phyloP scores from a whole-genome alignment of 176 grass and related monocot species.

The Lolium multiflorum region DNA sequence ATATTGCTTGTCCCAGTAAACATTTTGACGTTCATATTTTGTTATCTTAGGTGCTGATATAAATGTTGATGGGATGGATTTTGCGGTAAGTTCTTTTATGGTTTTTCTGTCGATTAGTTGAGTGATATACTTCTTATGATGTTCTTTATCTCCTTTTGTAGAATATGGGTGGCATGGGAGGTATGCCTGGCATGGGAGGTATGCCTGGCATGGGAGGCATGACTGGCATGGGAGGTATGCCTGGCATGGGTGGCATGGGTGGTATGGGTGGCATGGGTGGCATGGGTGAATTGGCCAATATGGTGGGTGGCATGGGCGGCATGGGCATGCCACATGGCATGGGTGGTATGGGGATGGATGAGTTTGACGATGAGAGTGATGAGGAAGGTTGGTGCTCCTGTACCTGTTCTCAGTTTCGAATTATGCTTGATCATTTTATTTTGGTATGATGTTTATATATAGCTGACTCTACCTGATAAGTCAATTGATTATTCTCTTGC shows the following conservation, averaged over 20 bases:
- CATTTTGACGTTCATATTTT: constrained; percentile 18
- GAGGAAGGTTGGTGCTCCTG: constrained; percentile 71
- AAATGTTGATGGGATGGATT: constrained; percentile 95
- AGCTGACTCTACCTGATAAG: too few species aligned
- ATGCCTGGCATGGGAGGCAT: constrained; percentile 46
- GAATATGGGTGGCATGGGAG: constrained; percentile 62
- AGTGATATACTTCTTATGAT: constrained; percentile 25
- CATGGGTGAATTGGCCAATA: background rate
- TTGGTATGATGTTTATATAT: too few species aligned
- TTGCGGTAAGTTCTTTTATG: constrained; percentile 53
- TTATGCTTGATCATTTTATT: background rate
- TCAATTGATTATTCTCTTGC: too few species aligned
- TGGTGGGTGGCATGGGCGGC: constrained; percentile 28
- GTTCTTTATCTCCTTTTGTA: constrained; percentile 48
- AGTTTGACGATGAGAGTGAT: constrained; percentile 78
- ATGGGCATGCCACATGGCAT: constrained; percentile 45
- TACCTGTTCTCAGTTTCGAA: background rate
- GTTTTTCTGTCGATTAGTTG: constrained; percentile 11
- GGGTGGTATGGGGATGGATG: constrained; percentile 66
- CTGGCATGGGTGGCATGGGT: constrained; percentile 13
- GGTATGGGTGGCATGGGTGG: constrained; percentile 46
- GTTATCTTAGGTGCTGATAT: constrained; percentile 56
- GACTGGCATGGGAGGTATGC: constrained; percentile 33
- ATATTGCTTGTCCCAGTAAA: constrained; percentile 1
- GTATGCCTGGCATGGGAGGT: constrained; percentile 44